Evolutionary conservation across 345 rosid species (phyloP).

Genomic region (Syzygium aromaticum): DNA sequence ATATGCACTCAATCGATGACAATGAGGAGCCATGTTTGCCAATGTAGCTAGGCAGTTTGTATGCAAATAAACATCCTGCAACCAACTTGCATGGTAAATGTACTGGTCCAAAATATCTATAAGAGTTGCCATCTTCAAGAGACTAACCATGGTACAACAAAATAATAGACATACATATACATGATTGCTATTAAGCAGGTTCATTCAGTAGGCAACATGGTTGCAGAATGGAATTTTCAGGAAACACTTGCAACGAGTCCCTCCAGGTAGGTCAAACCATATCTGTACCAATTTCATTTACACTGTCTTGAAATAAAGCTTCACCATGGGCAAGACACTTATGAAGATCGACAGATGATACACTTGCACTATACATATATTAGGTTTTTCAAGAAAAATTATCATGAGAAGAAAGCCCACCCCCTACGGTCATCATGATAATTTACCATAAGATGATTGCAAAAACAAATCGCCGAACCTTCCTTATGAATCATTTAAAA

Average conservation of each 20-base stretch:
- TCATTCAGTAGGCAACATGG: neutral
- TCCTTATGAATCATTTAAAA: neutral
- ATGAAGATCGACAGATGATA: neutral
- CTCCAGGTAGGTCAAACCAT: neutral
- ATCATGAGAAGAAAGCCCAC: neutral
- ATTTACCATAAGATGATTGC: neutral
- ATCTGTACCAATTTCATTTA: neutral
- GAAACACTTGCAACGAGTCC: neutral
- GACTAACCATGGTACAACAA: neutral
- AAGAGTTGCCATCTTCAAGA: neutral
- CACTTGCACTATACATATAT: neutral
- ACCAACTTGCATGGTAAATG: neutral
- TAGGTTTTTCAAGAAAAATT: neutral
- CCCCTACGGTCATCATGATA: neutral
- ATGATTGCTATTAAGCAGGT: neutral
- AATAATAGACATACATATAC: neutral
- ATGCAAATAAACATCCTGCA: constrained; percentile 95
- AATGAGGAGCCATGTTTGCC: constrained; percentile 99
- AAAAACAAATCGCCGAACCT: neutral
- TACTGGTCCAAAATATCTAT: neutral
- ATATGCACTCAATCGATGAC: constrained; percentile 89
- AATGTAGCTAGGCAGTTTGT: constrained; percentile 94
- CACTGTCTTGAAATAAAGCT: neutral
- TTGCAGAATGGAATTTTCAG: neutral
- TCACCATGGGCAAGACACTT: neutral